phyloP scores from a whole-genome alignment of 305 asterid genomes.

The Fraxinus albicans region DNA sequence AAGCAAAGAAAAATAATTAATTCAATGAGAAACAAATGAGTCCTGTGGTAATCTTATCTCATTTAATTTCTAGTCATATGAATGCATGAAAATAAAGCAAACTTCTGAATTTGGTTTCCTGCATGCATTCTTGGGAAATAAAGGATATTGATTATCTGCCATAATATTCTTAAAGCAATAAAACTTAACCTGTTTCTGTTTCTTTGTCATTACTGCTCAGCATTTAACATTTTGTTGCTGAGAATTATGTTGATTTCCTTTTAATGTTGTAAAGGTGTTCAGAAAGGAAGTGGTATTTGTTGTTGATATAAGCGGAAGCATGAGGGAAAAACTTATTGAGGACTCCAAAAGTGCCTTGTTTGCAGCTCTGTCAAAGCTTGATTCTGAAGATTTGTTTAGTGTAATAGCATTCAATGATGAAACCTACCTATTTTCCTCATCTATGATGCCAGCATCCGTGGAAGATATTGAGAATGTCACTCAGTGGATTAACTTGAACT shows the following conservation, averaged over 20 bases:
- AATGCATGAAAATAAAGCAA: background rate
- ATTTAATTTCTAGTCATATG: background rate
- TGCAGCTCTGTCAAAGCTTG: conserved; percentile 72
- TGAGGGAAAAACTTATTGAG: conserved; percentile 78
- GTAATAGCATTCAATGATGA: conserved; percentile 78
- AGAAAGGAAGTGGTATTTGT: conserved; percentile 79
- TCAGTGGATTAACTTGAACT: conserved; percentile 69
- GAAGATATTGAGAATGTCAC: conserved; percentile 54
- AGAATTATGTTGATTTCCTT: background rate
- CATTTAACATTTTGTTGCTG: background rate
- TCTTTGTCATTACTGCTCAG: background rate
- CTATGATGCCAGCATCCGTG: conserved; percentile 63
- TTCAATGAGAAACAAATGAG: background rate
- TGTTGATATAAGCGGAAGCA: conserved; percentile 96
- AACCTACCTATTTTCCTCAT: conserved; percentile 55
- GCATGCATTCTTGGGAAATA: background rate
- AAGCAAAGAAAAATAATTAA: background rate
- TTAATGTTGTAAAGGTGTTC: conserved; percentile 47
- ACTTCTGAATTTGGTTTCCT: background rate
- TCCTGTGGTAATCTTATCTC: background rate
- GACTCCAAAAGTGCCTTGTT: conserved; percentile 68
- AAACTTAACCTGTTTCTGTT: background rate
- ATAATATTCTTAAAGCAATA: background rate
- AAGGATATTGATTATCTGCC: background rate
- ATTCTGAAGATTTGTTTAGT: conserved; percentile 60